Evolutionary conservation across 2,329 filamentous ascomycete genomes (phyloP).

Genomic region (Cercospora sojina): DNA sequence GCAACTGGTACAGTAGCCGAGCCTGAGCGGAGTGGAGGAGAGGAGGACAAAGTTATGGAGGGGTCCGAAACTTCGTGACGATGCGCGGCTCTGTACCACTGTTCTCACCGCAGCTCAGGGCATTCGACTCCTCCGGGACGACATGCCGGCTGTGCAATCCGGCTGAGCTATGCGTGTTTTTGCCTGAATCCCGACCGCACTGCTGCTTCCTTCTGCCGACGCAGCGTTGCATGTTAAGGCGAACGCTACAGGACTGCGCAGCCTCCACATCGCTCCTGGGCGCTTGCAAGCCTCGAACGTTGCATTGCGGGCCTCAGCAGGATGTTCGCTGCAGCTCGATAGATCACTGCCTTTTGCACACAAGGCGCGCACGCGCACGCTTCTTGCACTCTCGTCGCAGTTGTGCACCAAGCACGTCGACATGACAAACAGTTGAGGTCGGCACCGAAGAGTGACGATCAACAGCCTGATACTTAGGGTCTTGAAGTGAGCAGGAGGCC

Average conservation of each 20-base stretch:
- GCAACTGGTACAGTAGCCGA: slow-evolving; percentile 11
- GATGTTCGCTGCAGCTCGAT: not conserved
- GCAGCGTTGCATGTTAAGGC: not conserved
- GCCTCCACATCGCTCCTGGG: not conserved
- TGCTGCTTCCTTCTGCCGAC: not conserved
- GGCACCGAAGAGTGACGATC: slow-evolving; percentile 11
- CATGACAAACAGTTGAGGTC: not conserved
- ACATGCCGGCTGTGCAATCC: not conserved
- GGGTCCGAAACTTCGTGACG: slow-evolving; percentile 11
- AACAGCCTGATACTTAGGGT: not conserved
- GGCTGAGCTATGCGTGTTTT: not conserved
- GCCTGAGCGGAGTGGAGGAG: slow-evolving; percentile 4
- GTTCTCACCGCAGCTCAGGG: not conserved
- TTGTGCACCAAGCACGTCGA: not conserved
- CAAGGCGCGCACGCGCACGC: not conserved
- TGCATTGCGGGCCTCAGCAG: not conserved
- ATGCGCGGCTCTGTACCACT: slow-evolving; percentile 8
- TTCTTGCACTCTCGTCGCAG: not conserved
- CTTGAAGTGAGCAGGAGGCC: not conserved
- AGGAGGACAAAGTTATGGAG: slow-evolving; percentile 14
- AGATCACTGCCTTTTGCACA: not conserved
- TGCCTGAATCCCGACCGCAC: not conserved
- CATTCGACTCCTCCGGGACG: not conserved
- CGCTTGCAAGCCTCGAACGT: not conserved
- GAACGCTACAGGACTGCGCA: not conserved